Evolutionary conservation across 306 rosid species (phyloP), one percentile per base, ranked within the genome.

Genomic region (Medicago lupulina): DNA sequence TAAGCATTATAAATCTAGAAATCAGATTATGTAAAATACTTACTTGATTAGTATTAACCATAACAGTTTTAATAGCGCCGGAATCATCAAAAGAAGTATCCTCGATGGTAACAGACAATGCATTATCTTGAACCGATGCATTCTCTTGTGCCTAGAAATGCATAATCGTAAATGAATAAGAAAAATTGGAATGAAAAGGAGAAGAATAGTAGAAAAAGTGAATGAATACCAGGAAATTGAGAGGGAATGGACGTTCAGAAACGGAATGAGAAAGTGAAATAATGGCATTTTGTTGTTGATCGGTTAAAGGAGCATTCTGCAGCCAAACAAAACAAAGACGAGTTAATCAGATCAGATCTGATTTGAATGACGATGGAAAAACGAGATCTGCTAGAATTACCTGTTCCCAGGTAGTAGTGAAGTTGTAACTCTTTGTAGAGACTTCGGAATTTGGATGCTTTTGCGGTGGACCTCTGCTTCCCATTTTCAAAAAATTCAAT

Each of bases 361-460:
- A n/a, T n/a, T n/a, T n/a, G n/a, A n/a, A n/a, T n/a, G n/a, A n/a
- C n/a, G n/a, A n/a, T n/a, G n/a, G n/a, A n/a, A n/a, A n/a, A n/a
- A n/a, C n/a, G n/a, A n/a, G n/a, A n/a, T n/a, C n/a, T n/a, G n/a
- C n/a, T n/a, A n/a, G n/a, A n/a, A n/a, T n/a, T n/a, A n/a, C n/a
- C n/a, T 89, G 97, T 71, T 96, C 98, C 99, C 99, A 96, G 70
- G 87, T 80, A 79, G 96, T 88, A 59, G 96, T 88, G 86, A 96
- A 96, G 86, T 90, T 90, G 91, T 92, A 92, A 74, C 99, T 93
- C 59, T 63, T 92, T 67, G 99, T 88, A 86, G 89, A 76, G 67
- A 98, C 97, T 21, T 89, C 99, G 18, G 95, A 92, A 79, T 84
- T 92, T 0, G 88, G 88, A 83, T 79, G 88, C 41, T 81, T 40